These are phyloP conservation scores for Pulveroboletus ravenelii DNA, from an alignment of 768 basidiomycete species.

Conservation along the genomic window DNA sequence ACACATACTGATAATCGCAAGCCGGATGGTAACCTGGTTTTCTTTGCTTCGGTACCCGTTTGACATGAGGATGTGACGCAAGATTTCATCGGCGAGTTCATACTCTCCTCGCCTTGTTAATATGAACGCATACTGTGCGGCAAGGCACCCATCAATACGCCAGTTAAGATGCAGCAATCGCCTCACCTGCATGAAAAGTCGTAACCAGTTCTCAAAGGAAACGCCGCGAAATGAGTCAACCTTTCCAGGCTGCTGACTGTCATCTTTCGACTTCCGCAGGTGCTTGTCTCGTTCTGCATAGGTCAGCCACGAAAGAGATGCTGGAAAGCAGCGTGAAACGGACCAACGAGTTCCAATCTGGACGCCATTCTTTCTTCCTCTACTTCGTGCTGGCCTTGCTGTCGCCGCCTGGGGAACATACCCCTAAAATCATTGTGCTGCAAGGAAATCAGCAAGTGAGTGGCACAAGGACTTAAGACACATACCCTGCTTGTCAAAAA, in stretches of 20 bases:
- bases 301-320: neutral
- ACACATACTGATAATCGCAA: conserved; percentile 66
- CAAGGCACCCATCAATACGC: conserved; percentile 5
- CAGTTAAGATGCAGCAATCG: neutral
- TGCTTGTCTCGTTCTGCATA: conserved; percentile 29
- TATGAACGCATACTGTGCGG: conserved; percentile 65
- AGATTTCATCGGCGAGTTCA: conserved; percentile 65
- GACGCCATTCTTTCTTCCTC: conserved; percentile 42
- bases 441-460: conserved; percentile 5
- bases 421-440: conserved; percentile 19
- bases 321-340: neutral
- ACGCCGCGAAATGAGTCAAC: conserved; percentile 76
- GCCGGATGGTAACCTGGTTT: conserved; percentile 64
- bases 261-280: conserved; percentile 44
- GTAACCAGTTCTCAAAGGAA: conserved; percentile 79
- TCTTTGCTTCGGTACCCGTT: conserved; percentile 62
- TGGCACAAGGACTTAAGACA: conserved; percentile 20
- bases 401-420: conserved; percentile 18
- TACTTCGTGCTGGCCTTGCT: conserved; percentile 10
- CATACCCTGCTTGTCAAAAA: conserved; percentile 76
- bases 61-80: conserved; percentile 70
- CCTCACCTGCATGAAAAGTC: conserved; percentile 74
- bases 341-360: conserved; percentile 65
- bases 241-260: conserved; percentile 36
- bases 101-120: conserved; percentile 59